Evolutionary conservation across 2,329 filamentous ascomycete species (phyloP).

Genomic region (Pyricularia grisea): DNA sequence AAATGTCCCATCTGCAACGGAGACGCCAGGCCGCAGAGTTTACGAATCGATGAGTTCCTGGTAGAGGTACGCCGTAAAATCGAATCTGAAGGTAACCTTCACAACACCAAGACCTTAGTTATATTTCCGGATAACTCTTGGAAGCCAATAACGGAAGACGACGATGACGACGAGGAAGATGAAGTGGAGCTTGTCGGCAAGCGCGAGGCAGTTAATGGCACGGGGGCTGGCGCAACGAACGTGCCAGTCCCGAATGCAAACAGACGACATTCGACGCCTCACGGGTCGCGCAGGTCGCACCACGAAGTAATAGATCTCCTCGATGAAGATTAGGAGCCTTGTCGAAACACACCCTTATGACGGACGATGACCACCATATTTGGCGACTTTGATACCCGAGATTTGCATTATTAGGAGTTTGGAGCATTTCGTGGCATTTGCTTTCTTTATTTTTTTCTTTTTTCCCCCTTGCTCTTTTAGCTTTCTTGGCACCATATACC

Average conservation of each 20-base stretch:
- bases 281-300: neutral
- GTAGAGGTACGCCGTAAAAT: constrained; percentile 49
- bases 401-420: neutral
- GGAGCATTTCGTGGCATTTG: neutral
- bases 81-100: constrained; percentile 32
- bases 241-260: neutral
- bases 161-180: constrained; percentile 17
- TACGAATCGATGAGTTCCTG: constrained; percentile 70
- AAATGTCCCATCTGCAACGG: constrained; percentile 73
- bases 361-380: neutral
- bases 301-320: neutral
- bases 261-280: neutral
- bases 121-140: constrained; percentile 58
- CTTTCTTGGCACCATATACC: neutral
- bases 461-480: neutral
- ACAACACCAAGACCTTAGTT: constrained; percentile 45
- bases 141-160: constrained; percentile 31
- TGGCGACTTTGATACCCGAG: neutral
- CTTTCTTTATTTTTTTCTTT: neutral
- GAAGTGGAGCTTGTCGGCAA: neutral
- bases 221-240: neutral
- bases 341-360: neutral
- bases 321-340: neutral
- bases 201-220: neutral
- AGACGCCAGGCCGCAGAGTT: constrained; percentile 65